A percentile compares a stretch with the other conserved stretches of the same genome.
Evolutionary conservation across 108 stramenopile genomes (phyloP).

Genomic region (Thalassiosira profunda): DNA sequence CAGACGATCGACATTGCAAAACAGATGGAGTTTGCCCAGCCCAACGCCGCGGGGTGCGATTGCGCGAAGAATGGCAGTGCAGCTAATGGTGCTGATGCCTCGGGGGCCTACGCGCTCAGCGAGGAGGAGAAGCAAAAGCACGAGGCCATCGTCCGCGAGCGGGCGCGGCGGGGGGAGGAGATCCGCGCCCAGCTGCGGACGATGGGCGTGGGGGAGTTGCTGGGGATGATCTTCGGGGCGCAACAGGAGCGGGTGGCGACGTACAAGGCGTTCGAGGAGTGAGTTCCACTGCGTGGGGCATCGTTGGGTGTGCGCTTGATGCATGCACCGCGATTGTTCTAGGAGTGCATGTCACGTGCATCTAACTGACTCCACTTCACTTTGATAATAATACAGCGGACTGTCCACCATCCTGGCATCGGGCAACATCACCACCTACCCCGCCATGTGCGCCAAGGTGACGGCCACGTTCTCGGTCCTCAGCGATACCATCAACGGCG

Average conservation of each 20-base stretch:
- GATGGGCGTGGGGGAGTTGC: constrained; percentile 53
- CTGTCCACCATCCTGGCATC: constrained; percentile 58
- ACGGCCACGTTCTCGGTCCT: constrained; percentile 84
- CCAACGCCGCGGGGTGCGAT: constrained; percentile 11
- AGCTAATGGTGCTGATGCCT: neutral
- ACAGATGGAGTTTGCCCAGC: constrained; percentile 32
- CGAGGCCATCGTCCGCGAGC: constrained; percentile 42
- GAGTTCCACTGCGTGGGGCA: constrained; percentile 14
- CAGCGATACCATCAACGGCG: constrained; percentile 73
- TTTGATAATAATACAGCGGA: constrained; percentile 43
- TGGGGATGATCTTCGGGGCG: constrained; percentile 57
- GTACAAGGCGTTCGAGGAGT: constrained; percentile 66
- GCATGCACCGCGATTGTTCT: too few relatives aligned
- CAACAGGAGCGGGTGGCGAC: constrained; percentile 77
- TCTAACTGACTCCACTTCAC: neutral
- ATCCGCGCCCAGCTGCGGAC: constrained; percentile 43
- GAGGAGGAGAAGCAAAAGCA: constrained; percentile 19
- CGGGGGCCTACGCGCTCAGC: too few relatives aligned
- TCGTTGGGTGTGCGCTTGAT: too few relatives aligned
- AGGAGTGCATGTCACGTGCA: neutral
- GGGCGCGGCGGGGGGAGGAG: constrained; percentile 31
- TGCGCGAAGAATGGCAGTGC: constrained; percentile 3
- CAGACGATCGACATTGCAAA: constrained; percentile 72
- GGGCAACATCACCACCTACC: constrained; percentile 73
- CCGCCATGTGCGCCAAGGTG: constrained; percentile 59